Evolutionary conservation across 208 protist genomes (phyloP).

Genomic region (Lotmaria passim): DNA sequence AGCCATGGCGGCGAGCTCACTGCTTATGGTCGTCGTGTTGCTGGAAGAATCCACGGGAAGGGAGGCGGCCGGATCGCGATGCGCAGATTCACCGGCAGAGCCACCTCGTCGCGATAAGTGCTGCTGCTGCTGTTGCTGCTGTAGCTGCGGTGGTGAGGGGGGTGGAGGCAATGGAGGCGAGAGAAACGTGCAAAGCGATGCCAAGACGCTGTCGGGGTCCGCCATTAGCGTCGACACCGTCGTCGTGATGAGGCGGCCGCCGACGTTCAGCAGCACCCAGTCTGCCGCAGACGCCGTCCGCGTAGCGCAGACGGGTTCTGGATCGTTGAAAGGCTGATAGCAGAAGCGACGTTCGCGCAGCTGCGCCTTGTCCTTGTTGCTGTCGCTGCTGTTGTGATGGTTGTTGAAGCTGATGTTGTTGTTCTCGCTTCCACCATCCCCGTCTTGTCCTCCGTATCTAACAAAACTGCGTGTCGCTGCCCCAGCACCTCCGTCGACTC

Average conservation of each 20-base stretch:
- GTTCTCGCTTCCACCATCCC: background rate
- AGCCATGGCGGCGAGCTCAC: background rate
- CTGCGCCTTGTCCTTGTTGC: background rate
- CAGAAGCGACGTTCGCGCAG: background rate
- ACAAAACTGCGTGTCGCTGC: background rate
- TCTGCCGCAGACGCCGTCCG: slow-evolving; percentile 38
- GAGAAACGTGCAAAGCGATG: slow-evolving; percentile 41
- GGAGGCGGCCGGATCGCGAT: slow-evolving; percentile 4
- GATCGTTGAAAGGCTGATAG: slow-evolving; percentile 17
- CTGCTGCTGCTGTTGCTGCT: background rate
- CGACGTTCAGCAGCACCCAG: slow-evolving; percentile 85
- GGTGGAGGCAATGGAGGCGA: background rate
- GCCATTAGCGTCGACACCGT: slow-evolving; percentile 74
- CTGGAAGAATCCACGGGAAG: background rate
- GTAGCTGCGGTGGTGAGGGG: background rate
- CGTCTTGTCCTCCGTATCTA: background rate
- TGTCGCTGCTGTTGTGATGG: background rate
- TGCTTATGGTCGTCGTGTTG: background rate
- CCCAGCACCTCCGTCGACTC: background rate
- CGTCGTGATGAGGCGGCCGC: slow-evolving; percentile 76
- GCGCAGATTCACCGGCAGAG: background rate
- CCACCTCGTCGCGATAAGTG: background rate
- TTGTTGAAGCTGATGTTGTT: background rate
- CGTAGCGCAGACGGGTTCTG: slow-evolving; percentile 28
- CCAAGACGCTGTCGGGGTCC: slow-evolving; percentile 67